These are phyloP conservation scores for Pyrus betulifolia DNA, from an alignment of 306 rosid genomes.

Conservation along the genomic window DNA sequence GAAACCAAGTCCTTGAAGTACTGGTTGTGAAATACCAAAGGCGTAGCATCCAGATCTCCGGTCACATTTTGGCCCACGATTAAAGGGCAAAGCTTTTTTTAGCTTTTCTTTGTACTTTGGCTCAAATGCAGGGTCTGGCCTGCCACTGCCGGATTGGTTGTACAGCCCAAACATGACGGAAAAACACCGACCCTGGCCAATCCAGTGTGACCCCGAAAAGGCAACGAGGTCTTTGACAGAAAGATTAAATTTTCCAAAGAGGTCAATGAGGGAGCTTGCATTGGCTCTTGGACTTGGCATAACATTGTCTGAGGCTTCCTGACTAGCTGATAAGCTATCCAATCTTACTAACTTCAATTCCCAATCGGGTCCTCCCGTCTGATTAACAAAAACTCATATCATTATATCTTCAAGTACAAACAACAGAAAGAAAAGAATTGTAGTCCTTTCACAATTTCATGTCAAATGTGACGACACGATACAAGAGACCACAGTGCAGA, in stretches of 20 bases:
- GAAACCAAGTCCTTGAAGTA: constrained; percentile 81
- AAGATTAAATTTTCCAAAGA: constrained; percentile 44
- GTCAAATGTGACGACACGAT: background rate
- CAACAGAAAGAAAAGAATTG: background rate
- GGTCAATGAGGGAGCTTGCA: constrained; percentile 55
- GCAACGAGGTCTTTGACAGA: constrained; percentile 58
- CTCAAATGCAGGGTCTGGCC: constrained; percentile 64
- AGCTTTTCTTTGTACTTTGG: constrained; percentile 43
- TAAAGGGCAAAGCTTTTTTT: constrained; percentile 43
- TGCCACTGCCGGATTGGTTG: constrained; percentile 72
- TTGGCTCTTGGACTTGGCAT: constrained; percentile 94
- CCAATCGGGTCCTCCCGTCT: constrained; percentile 94
- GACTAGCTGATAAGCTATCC: constrained; percentile 66
- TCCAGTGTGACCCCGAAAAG: constrained; percentile 83
- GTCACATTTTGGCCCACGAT: constrained; percentile 67
- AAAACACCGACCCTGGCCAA: constrained; percentile 79
- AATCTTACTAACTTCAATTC: constrained; percentile 71
- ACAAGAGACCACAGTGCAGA: background rate
- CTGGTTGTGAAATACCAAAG: constrained; percentile 62
- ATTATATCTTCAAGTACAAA: background rate
- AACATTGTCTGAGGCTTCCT: constrained; percentile 52
- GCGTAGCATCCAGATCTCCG: constrained; percentile 70
- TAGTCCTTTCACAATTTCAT: background rate
- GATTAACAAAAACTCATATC: constrained; percentile 1
- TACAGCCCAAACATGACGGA: constrained; percentile 87